phyloP scores from a whole-genome alignment of 2,329 filamentous ascomycete species.

The Exophiala spinifera region DNA sequence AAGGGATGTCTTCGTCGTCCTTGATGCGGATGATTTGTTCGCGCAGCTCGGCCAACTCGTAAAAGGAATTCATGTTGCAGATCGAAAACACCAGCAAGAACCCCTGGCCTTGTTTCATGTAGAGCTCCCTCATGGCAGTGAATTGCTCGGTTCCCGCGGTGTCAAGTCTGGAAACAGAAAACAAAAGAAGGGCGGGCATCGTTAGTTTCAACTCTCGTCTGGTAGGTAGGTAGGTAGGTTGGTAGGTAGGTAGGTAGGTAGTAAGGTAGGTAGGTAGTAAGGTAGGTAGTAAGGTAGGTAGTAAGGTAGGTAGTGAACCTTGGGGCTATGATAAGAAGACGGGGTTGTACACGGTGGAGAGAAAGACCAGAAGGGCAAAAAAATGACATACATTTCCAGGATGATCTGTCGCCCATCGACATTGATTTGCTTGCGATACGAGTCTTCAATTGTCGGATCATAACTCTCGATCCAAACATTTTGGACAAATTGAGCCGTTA shows the following conservation, averaged over 20 bases:
- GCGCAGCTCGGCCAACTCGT: slow-evolving; percentile 74
- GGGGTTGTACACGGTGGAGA: too few relatives aligned
- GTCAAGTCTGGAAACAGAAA: slow-evolving; percentile 64
- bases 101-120: slow-evolving; percentile 91
- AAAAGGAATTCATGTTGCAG: slow-evolving; percentile 76
- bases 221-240: too few relatives aligned
- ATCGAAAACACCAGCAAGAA: slow-evolving; percentile 93
- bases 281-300: too few relatives aligned
- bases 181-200: too few relatives aligned
- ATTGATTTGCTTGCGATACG: slow-evolving; percentile 81
- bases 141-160: slow-evolving; percentile 92
- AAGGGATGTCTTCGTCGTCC: slow-evolving; percentile 77
- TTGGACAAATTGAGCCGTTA: slow-evolving; percentile 91
- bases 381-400: slow-evolving; percentile 71
- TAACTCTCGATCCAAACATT: slow-evolving; percentile 94
- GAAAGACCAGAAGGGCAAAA: slow-evolving; percentile 41
- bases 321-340: too few relatives aligned
- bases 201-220: too few relatives aligned
- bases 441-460: slow-evolving; percentile 84
- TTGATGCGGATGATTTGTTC: slow-evolving; percentile 92
- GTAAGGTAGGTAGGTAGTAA: too few relatives aligned
- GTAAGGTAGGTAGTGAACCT: too few relatives aligned
- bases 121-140: slow-evolving; percentile 65
- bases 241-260: too few relatives aligned
- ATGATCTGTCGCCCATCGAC: slow-evolving; percentile 88